Evolutionary conservation across 2,329 filamentous ascomycete species (phyloP).

Genomic region (Fusarium scirpi): DNA sequence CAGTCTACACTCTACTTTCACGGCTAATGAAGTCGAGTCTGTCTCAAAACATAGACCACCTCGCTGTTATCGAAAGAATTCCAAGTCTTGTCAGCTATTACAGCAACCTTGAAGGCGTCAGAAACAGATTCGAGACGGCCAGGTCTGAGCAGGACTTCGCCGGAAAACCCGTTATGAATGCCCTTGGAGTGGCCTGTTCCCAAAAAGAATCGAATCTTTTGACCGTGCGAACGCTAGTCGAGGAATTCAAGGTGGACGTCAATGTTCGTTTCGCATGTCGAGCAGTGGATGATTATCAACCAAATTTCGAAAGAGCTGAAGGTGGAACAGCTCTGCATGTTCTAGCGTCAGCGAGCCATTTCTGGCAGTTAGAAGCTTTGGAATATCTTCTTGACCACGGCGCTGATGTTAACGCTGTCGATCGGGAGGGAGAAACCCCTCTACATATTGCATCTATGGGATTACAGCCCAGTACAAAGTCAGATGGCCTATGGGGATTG

Average conservation of each 20-base stretch:
- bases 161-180: neutral
- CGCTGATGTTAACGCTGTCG: conserved; percentile 12
- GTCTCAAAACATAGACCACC: neutral
- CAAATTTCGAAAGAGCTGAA: neutral
- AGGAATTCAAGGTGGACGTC: conserved; percentile 29
- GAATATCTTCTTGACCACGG: conserved; percentile 28
- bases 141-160: fast-evolving
- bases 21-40: conserved; percentile 8
- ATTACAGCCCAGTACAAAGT: fast-evolving
- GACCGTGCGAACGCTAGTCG: conserved; percentile 27
- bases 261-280: conserved; percentile 7
- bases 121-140: neutral
- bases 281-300: neutral
- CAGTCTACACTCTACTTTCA: conserved; percentile 1
- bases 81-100: conserved; percentile 13
- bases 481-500: conserved; percentile 15
- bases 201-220: conserved; percentile 20
- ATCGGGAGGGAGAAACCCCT: conserved; percentile 17
- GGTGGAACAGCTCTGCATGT: conserved; percentile 36
- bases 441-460: conserved; percentile 31
- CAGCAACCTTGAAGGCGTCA: conserved; percentile 6
- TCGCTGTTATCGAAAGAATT: conserved; percentile 3
- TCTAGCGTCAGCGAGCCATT: conserved; percentile 23
- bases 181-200: conserved; percentile 24
- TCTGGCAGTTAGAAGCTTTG: conserved; percentile 38